Base-by-base conservation (phyloP, 768 basidiomycete genomes). In the Lactarius sanguifluus region DNA sequence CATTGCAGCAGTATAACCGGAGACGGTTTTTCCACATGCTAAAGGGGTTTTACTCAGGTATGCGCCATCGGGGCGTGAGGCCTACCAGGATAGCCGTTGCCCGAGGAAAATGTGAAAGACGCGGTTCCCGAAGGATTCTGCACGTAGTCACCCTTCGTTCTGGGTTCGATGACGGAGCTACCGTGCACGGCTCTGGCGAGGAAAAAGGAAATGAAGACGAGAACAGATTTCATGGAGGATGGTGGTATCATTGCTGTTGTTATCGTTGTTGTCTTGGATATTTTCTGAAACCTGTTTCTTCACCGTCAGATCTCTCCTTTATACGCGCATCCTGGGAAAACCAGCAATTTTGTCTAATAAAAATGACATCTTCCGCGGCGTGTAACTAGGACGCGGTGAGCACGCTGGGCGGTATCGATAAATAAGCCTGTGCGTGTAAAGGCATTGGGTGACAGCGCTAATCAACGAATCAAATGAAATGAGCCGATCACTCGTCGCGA, bases 1-100 rank as follows among this genome's bases (percentile, higher is more conserved):
- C 20, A 86, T 80, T 5, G 85, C 85, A 9, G 85, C 84, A 6
- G 83, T 84, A 72, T 75, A 86, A 3, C 85, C 85, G 84, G 70
- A 73, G 3, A 79, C 82, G 23, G 77, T 69, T 65, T 79, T 77
- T 7, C 86, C 85, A 70, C 86, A 86, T 20, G 84, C 85, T 81
- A 30, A 10, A 25, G 13, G 55, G 41, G 4, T 34, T 80, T 15
- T 25, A 10, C 32, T 67, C 41, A 67, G 57, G 12, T n/a, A 36
- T 30, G 40, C 8, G 2, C 13, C 50, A 5, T 15, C 13, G 25
- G 25, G 6, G 23, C 5, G 12, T 52, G 12, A 13, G 50, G 23
- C 72, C 45, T 70, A 84, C 83, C 84, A 65, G 84, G 83, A n/a
- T 74, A 69, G 56, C 74, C 70, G 69, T 85, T 86, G n/a, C 83